Evolutionary conservation across 2,329 filamentous ascomycete species (phyloP).

Genomic region (Epichloe festucae): DNA sequence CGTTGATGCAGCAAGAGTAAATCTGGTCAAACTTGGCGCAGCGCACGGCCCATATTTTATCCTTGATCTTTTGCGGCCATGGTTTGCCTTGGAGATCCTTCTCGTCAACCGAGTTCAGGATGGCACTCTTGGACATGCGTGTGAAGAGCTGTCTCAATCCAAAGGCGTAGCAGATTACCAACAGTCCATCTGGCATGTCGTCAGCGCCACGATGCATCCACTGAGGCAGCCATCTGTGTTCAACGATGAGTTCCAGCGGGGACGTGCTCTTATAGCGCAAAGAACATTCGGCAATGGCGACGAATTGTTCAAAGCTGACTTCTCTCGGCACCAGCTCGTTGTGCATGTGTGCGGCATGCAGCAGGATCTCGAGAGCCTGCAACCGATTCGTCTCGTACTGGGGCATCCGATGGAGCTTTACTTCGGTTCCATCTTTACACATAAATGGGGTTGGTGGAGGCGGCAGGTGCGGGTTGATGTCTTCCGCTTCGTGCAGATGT

Average conservation of each 20-base stretch:
- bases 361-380: constrained; percentile 29
- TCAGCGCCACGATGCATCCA: constrained; percentile 36
- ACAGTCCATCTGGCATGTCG: constrained; percentile 34
- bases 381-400: constrained; percentile 32
- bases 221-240: constrained; percentile 37
- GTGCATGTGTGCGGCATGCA: constrained; percentile 40
- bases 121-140: constrained; percentile 34
- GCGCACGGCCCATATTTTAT: constrained; percentile 35
- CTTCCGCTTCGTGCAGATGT: constrained; percentile 23
- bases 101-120: constrained; percentile 32
- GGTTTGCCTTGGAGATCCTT: constrained; percentile 27
- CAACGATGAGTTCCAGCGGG: constrained; percentile 35
- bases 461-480: constrained; percentile 23
- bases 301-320: constrained; percentile 34
- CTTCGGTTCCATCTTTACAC: constrained; percentile 30
- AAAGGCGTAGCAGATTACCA: constrained; percentile 41
- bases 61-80: constrained; percentile 34
- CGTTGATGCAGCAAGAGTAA: constrained; percentile 28
- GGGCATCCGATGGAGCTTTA: constrained; percentile 38
- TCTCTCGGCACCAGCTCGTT: constrained; percentile 31
- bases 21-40: constrained; percentile 38
- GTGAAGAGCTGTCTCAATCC: constrained; percentile 35
- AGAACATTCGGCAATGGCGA: constrained; percentile 37
- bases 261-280: constrained; percentile 38
- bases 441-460: constrained; percentile 22